Base-by-base conservation (phyloP, 257 asterid genomes). In the Mitragyna speciosa region DNA sequence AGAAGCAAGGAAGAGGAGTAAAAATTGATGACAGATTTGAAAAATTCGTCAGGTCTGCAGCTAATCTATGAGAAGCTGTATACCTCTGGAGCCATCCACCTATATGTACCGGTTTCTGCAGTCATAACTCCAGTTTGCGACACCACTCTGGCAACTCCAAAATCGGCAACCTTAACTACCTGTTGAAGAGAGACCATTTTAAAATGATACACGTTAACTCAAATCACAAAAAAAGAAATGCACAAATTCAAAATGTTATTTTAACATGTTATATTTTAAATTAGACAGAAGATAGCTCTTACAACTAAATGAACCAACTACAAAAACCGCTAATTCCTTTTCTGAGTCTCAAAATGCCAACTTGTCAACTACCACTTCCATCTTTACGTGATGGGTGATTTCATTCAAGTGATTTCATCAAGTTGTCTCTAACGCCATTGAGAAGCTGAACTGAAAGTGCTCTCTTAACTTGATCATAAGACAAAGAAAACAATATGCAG, bases 81-180 rank as follows among this genome's bases (percentile, higher is more conserved):
- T 81, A 93, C 99, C 99, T 95, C 99, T 64, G 99, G 98, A 80
- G 99, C 98, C 99, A 95, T 95, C 99, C 99, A 95, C 71, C 98
- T 88, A 81, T 95, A 95, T 51, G 99, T 95, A 79, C 99, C 99
- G 26, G 99, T 95, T 89, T 95, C 99, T 41, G 98, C 99, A 66
- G 99, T 95, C 99, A 95, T 95, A 74, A 92, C 95, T 66, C 99
- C 99, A 72, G 97, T 94, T 70, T 83, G 89, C 80, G 80, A 83
- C 88, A 93, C 97, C 86, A 95, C 96, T 79, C 98, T 92, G 77
- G 99, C 97, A 85, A 95, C 97, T 77, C 99, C 99, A 84, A 95
- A 93, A 86, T 95, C 99, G 67, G 97, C 99, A 86, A 95, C 98
- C 89, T 95, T 93, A 77, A 95, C 97, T 82, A 93, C 94, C 99